These are phyloP conservation scores for Alternaria solani DNA, from an alignment of 2,329 filamentous ascomycete genomes.

Conservation along the genomic window DNA sequence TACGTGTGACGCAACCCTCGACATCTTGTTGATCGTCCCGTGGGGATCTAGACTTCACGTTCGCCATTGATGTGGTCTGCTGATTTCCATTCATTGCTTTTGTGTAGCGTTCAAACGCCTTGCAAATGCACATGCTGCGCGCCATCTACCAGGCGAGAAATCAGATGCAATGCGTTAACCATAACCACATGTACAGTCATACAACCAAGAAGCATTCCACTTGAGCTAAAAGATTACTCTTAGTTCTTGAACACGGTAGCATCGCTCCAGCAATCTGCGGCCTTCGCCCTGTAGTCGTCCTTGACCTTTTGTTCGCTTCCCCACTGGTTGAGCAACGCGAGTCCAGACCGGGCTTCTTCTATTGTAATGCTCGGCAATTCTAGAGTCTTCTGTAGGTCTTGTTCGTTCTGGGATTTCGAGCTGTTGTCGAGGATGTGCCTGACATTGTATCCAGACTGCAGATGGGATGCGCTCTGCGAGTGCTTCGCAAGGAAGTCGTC, in stretches of 20 bases:
- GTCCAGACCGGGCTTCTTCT: conserved; percentile 64
- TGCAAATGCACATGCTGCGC: conserved; percentile 14
- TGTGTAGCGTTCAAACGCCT: conserved; percentile 5
- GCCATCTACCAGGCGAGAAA: conserved; percentile 7
- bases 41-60: neutral
- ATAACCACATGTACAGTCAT: neutral
- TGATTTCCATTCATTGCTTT: conserved; percentile 16
- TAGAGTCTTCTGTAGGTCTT: conserved; percentile 68
- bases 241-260: conserved; percentile 46
- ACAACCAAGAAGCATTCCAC: neutral
- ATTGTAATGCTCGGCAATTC: conserved; percentile 61
- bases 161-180: conserved; percentile 7
- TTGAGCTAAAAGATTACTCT: neutral
- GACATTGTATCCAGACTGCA: conserved; percentile 69
- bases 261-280: conserved; percentile 50
- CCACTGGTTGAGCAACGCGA: conserved; percentile 62
- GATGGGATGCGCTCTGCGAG: conserved; percentile 67
- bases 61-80: neutral
- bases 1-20: conserved; percentile 4
- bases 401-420: conserved; percentile 65
- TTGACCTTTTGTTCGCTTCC: conserved; percentile 59
- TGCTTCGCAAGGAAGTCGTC: conserved; percentile 70
- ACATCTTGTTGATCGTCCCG: neutral
- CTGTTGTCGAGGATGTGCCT: conserved; percentile 66
- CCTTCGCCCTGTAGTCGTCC: conserved; percentile 58